phyloP scores from a whole-genome alignment of 140 eudicot species.

The Ambrosia hybrid region DNA sequence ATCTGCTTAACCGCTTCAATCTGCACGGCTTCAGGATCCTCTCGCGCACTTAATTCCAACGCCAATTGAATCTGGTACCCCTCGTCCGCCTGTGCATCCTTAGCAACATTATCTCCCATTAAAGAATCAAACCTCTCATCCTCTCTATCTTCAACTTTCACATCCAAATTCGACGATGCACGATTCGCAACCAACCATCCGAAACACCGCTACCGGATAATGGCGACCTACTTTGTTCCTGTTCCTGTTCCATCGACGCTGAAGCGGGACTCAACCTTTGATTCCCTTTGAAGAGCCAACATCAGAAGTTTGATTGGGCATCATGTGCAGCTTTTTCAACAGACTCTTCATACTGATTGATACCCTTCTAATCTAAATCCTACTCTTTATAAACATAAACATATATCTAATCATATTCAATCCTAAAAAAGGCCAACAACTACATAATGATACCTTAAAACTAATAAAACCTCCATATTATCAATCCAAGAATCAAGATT shows the following conservation, averaged over 20 bases:
- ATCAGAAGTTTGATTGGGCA: slow-evolving; percentile 22
- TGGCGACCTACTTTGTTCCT: too few relatives aligned
- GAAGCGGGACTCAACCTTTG: slow-evolving; percentile 23
- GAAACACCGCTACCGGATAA: slow-evolving; percentile 39
- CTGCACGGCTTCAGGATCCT: slow-evolving; percentile 95
- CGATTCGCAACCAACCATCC: too few relatives aligned
- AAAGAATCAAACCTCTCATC: slow-evolving; percentile 34
- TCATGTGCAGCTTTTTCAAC: slow-evolving; percentile 70
- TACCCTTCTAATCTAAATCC: not conserved
- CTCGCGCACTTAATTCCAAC: slow-evolving; percentile 84
- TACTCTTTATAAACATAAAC: slow-evolving; percentile 10
- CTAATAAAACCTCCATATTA: slow-evolving; percentile 47
- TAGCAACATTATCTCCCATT: slow-evolving; percentile 40
- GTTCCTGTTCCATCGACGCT: not conserved
- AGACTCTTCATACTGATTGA: slow-evolving; percentile 58
- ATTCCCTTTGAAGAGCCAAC: slow-evolving; percentile 56
- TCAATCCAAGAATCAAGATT: slow-evolving; percentile 44
- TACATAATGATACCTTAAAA: slow-evolving; percentile 34
- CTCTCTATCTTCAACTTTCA: slow-evolving; percentile 36
- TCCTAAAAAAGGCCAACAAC: slow-evolving; percentile 43
- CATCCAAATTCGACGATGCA: slow-evolving; percentile 36
- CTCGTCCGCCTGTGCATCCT: slow-evolving; percentile 62
- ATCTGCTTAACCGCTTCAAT: slow-evolving; percentile 97
- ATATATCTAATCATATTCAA: slow-evolving; percentile 11
- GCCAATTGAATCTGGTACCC: slow-evolving; percentile 86